A percentile compares a stretch with the other conserved stretches of the same genome.
Evolutionary conservation across 257 asterid species (phyloP).

Genomic region (Cinchona pubescens): DNA sequence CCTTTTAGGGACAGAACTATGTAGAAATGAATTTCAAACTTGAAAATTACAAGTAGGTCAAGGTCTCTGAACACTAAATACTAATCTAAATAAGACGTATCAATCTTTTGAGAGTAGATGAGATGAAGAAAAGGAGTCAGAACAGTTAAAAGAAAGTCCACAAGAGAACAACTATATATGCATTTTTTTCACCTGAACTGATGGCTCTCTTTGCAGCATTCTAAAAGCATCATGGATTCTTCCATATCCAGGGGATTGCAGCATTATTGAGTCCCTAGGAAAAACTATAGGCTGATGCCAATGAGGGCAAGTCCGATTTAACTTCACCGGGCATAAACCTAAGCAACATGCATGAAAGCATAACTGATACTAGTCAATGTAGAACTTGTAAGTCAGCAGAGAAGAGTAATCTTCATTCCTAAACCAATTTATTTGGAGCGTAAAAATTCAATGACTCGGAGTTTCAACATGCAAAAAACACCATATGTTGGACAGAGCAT

Average conservation of each 20-base stretch:
- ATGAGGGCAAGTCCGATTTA: slow-evolving; percentile 19
- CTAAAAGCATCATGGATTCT: slow-evolving; percentile 42
- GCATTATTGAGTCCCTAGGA: slow-evolving; percentile 19
- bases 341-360: slow-evolving; percentile 7
- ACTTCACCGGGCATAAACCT: slow-evolving; percentile 44
- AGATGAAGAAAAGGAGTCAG: background rate
- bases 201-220: slow-evolving; percentile 51
- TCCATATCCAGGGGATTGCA: slow-evolving; percentile 43
- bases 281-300: slow-evolving; percentile 21
- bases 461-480: background rate
- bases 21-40: background rate
- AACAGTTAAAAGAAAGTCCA: background rate
- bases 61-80: background rate
- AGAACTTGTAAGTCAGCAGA: background rate
- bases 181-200: slow-evolving; percentile 40
- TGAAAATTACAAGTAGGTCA: background rate
- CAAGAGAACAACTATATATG: background rate
- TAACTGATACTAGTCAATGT: background rate
- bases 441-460: background rate
- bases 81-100: background rate
- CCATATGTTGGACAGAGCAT: background rate
- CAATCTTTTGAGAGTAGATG: background rate
- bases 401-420: background rate
- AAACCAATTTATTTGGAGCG: background rate
- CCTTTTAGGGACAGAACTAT: background rate